Percentiles rank a stretch among this genome's conserved stretches.
Conservation (phyloP, 805 yeast species). For the Ogataea ganodermae region DNA sequence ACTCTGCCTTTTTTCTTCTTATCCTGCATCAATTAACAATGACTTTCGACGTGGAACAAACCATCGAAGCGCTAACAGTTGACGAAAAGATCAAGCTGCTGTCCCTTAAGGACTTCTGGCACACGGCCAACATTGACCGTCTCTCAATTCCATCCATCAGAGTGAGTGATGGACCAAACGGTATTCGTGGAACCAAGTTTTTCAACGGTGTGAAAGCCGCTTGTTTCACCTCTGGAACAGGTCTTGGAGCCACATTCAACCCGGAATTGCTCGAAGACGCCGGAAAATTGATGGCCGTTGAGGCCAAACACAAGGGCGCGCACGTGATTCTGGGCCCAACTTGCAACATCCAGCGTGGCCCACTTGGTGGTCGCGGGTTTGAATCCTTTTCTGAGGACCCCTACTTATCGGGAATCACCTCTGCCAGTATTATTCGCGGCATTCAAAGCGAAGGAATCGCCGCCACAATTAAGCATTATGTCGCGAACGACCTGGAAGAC, state of each 20-base stretch:
- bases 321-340: constrained; percentile 42
- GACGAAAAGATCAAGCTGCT: constrained; percentile 36
- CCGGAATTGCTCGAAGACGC: constrained; percentile 40
- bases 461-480: constrained; percentile 65
- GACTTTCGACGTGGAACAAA: constrained; percentile 25
- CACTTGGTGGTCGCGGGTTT: constrained; percentile 41
- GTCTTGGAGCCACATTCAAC: constrained; percentile 47
- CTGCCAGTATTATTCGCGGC: constrained; percentile 56
- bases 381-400: constrained; percentile 26
- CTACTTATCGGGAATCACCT: constrained; percentile 44
- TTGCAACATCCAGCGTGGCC: constrained; percentile 46
- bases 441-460: constrained; percentile 53
- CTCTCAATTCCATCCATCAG: constrained; percentile 40
- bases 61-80: constrained; percentile 27
- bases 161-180: constrained; percentile 50
- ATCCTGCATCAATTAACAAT: background rate
- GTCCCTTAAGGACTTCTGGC: constrained; percentile 44
- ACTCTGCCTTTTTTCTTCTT: background rate
- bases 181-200: constrained; percentile 47
- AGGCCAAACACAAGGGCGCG: constrained; percentile 47
- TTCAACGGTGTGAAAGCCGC: constrained; percentile 45
- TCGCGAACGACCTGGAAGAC: constrained; percentile 64
- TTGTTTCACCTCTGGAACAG: constrained; percentile 52
- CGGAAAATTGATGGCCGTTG: constrained; percentile 46
- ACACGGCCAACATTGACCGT: constrained; percentile 38